Conservation (phyloP, 257 asterid species). For the Capsicum pubescens region DNA sequence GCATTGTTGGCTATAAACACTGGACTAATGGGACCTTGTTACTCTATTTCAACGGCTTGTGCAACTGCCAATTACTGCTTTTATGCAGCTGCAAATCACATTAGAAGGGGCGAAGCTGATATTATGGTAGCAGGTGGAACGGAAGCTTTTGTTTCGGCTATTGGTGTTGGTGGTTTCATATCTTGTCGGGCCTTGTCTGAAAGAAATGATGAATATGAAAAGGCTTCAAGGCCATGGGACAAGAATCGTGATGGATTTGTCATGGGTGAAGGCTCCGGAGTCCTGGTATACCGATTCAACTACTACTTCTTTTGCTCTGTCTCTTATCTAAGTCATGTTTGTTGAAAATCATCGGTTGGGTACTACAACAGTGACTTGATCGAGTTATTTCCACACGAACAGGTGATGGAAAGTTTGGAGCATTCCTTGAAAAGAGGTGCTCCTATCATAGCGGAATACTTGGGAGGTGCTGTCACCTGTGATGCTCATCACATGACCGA, state of each 20-base stretch:
- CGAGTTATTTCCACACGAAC: not conserved
- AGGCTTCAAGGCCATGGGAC: slow-evolving; percentile 89
- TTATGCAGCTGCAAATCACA: slow-evolving; percentile 50
- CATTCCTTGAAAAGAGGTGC: slow-evolving; percentile 51
- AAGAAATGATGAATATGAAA: slow-evolving; percentile 46
- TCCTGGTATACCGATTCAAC: slow-evolving; percentile 48
- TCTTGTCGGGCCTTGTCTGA: slow-evolving; percentile 51
- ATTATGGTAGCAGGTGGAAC: slow-evolving; percentile 54
- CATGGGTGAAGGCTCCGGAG: slow-evolving; percentile 75
- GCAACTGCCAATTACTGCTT: slow-evolving; percentile 49
- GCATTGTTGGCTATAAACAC: slow-evolving; percentile 50
- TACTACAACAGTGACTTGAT: not conserved
- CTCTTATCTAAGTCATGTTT: not conserved
- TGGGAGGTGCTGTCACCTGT: slow-evolving; percentile 51
- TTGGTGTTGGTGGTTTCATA: slow-evolving; percentile 47
- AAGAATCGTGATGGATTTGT: slow-evolving; percentile 72
- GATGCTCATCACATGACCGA: slow-evolving; percentile 57
- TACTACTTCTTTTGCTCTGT: not conserved
- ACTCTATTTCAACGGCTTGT: slow-evolving; percentile 52
- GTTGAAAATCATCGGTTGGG: not conserved
- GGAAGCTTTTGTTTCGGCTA: slow-evolving; percentile 43
- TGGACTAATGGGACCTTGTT: slow-evolving; percentile 54
- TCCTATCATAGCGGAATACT: slow-evolving; percentile 45
- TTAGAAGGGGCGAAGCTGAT: slow-evolving; percentile 52
- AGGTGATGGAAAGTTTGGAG: slow-evolving; percentile 54